A percentile compares a stretch with the other conserved stretches of the same genome.
Evolutionary conservation across 192 early-diverging fungal species (phyloP).

Genomic region (Dissophora globulifera): DNA sequence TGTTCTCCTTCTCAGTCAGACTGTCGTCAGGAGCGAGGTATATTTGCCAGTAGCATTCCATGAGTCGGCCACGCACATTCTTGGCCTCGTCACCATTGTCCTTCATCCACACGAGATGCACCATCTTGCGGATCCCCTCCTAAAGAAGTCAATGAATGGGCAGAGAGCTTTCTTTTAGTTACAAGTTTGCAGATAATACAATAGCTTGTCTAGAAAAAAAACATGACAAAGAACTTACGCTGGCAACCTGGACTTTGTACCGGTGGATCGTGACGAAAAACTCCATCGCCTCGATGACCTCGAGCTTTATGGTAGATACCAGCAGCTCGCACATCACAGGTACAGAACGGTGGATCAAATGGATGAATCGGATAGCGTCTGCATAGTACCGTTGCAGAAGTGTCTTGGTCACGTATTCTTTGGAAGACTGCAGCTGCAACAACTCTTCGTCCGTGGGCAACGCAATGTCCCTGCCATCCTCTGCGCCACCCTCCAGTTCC

Average conservation of each 20-base stretch:
- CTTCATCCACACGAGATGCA: slow-evolving; percentile 93
- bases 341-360: slow-evolving; percentile 80
- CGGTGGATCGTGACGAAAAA: slow-evolving; percentile 89
- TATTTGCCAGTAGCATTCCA: slow-evolving; percentile 82
- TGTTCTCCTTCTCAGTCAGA: too few relatives aligned
- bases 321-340: slow-evolving; percentile 86
- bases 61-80: slow-evolving; percentile 75
- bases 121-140: slow-evolving; percentile 92
- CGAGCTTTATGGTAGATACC: slow-evolving; percentile 88
- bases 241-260: slow-evolving; percentile 86
- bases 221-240: slow-evolving; percentile 64
- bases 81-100: slow-evolving; percentile 77
- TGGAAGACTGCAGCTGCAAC: slow-evolving; percentile 23
- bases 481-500: slow-evolving; percentile 26
- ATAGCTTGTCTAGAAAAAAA: too few relatives aligned
- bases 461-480: slow-evolving; percentile 43
- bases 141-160: too few relatives aligned
- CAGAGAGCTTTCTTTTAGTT: too few relatives aligned
- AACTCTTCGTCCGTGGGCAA: slow-evolving; percentile 48
- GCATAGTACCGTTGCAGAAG: slow-evolving; percentile 80
- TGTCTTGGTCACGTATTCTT: slow-evolving; percentile 29
- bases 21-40: slow-evolving; percentile 76
- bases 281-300: slow-evolving; percentile 96
- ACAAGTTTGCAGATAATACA: too few relatives aligned
- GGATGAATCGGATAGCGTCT: slow-evolving; percentile 89